Base-by-base conservation (phyloP, 2,329 filamentous ascomycete genomes). In the Talaromyces sp. region DNA sequence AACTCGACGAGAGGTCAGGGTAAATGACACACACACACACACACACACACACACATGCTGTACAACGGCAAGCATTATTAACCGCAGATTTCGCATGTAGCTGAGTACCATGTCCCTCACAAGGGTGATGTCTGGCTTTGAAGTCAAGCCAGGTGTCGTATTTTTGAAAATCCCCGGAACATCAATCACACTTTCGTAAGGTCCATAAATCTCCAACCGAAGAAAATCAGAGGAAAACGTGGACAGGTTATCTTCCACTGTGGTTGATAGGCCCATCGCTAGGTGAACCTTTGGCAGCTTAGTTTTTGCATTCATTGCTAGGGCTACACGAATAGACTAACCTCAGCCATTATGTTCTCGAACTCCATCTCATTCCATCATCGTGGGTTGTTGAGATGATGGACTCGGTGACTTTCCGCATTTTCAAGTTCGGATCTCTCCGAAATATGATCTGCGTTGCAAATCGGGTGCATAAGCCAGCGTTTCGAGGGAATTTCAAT, bases 41-140 rank as follows among this genome's bases (percentile, higher is more conserved):
- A n/a, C n/a, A n/a, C n/a, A n/a, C n/a, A n/a, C n/a, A n/a, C n/a
- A n/a, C n/a, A n/a, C n/a, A n/a, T n/a, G n/a, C n/a, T n/a, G n/a
- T 93, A 95, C 98, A 30, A 99, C 95, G 33, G 95, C 95, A 58
- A 99, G 85, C 66, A 99, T 88, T 72, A 99, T 96, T 78, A 94
- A 97, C 83, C 99, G 99, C 14, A 95, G 94, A 79, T 99, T 99
- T 61, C 93, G 92, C 72, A 98, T 99, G 75, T 97, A 99, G 80
- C 98, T 94, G 61, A 93, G 90, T 69, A 99, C 98, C 70, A 99
- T 85, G 68, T 92, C 96, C 66, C 94, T 87, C 34, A 62, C 61
- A 9, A 62, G 36, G 9, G 16, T n/a, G 10, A 47, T 40, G 36
- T 62, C 61, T 14, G 40, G 36, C 44, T 76, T 74, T 3, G 73